A percentile compares a stretch with the other conserved stretches of the same genome.
These are phyloP conservation scores for Barnettozyma wickerhamii DNA, from an alignment of 805 yeast species.

Conservation along the genomic window DNA sequence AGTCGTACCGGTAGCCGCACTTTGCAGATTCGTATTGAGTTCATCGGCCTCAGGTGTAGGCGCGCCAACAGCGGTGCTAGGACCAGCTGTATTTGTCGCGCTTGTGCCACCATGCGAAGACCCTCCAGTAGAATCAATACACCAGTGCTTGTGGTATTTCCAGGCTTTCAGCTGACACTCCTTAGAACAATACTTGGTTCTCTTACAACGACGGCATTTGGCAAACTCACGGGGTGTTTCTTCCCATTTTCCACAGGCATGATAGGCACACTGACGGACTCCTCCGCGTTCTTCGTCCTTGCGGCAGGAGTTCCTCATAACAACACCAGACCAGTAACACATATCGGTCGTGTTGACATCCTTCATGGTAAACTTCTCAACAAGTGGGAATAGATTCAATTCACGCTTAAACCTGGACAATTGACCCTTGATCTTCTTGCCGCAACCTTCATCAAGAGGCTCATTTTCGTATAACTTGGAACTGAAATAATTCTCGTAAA, in stretches of 20 bases:
- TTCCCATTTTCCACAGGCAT: conserved; percentile 95
- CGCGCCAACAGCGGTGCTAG: conserved; percentile 2
- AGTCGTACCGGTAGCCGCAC: not conserved
- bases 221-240: conserved; percentile 86
- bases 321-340: conserved; percentile 97
- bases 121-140: conserved; percentile 39
- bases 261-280: conserved; percentile 90
- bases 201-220: conserved; percentile 88
- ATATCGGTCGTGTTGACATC: conserved; percentile 68
- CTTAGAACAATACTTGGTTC: conserved; percentile 92
- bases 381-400: conserved; percentile 79
- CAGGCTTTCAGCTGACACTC: conserved; percentile 91
- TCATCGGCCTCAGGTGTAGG: conserved; percentile 1
- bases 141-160: conserved; percentile 94
- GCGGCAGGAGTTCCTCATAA: conserved; percentile 93
- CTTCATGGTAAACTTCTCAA: conserved; percentile 80
- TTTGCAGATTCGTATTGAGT: not conserved
- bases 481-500: conserved; percentile 37
- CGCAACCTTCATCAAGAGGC: too few species aligned
- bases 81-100: not conserved
- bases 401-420: not conserved
- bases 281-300: conserved; percentile 86
- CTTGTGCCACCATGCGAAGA: not conserved
- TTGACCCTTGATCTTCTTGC: not conserved
- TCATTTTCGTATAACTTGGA: conserved; percentile 6